These are phyloP conservation scores for Rhizophora mangle DNA, from an alignment of 345 rosid genomes.

Conservation along the genomic window DNA sequence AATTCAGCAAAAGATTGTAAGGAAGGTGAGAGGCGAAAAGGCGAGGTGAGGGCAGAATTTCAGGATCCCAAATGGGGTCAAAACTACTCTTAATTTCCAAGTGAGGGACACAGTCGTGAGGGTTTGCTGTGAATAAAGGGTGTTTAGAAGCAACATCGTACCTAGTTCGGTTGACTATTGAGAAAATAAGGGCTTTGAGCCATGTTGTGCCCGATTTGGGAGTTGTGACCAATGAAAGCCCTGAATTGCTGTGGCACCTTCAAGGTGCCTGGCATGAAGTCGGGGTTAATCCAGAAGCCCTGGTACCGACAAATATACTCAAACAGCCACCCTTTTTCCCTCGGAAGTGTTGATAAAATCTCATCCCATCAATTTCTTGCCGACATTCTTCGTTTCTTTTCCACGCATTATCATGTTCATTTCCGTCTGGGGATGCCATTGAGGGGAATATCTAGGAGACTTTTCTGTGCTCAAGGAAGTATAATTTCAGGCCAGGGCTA, in stretches of 20 bases:
- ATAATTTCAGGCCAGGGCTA: too few species aligned
- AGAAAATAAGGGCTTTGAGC: background rate
- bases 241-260: background rate
- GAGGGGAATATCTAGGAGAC: too few species aligned
- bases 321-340: background rate
- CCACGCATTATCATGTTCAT: background rate
- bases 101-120: background rate
- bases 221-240: background rate
- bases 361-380: background rate
- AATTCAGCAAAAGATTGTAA: background rate
- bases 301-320: background rate
- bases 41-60: background rate
- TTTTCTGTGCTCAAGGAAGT: too few species aligned
- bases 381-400: background rate
- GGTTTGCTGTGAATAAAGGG: background rate
- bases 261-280: background rate
- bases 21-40: background rate
- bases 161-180: background rate
- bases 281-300: background rate
- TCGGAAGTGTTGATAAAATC: background rate
- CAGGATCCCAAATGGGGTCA: background rate
- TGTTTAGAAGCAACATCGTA: background rate
- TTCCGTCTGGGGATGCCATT: background rate
- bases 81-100: background rate
- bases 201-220: constrained; percentile 7